Evolutionary conservation across 257 asterid species (phyloP), one percentile per base, ranked within the genome.

Genomic region (Thymus quinquecostatus): DNA sequence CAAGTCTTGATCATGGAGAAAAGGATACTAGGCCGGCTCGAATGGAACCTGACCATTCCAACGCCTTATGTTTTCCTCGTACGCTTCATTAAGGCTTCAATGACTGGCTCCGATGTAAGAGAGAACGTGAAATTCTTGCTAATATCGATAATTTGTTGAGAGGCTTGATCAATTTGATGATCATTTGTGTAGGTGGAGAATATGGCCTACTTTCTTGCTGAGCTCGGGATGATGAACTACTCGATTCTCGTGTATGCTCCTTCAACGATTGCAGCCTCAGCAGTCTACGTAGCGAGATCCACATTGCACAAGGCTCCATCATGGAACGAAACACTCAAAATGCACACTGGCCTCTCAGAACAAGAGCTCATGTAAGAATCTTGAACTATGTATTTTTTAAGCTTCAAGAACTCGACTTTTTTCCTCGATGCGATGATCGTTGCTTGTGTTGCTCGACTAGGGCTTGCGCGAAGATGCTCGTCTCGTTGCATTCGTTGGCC

Each of bases 191-290:
- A 88, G 95, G 91, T 88, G 86, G 95, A 90, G 76, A 84, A 77
- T 60, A 77, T 87, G 95, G 90, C 75, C 2, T 84, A 77, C 73
- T 90, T 85, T 76, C 78, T 92, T 5, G 93, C 96, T 6, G 98
- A 92, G 84, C 85, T 92, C 5, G 97, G 86, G 0, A 75, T 88
- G 89, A 85, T 86, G 95, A 84, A 87, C 71, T 92, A 92, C 54
- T 80, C 68, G 14, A 77, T 86, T 2, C 49, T 86, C 1, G 57
- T 75, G 10, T 80, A 82, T 84, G 76, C 87, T 47, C 95, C 96
- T 1, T 92, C 97, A 0, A 85, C 83, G 95, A 74, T 92, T 75
- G 98, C 97, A 68, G 98, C 96, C 73, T 86, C 97, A 21, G 95
- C 97, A 34, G 98, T 92, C 59, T 88, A 90, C n/a, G 95, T 84